Conservation (phyloP, 1,139 yeast species). For the Nakaseomyces uthaithaninus region DNA sequence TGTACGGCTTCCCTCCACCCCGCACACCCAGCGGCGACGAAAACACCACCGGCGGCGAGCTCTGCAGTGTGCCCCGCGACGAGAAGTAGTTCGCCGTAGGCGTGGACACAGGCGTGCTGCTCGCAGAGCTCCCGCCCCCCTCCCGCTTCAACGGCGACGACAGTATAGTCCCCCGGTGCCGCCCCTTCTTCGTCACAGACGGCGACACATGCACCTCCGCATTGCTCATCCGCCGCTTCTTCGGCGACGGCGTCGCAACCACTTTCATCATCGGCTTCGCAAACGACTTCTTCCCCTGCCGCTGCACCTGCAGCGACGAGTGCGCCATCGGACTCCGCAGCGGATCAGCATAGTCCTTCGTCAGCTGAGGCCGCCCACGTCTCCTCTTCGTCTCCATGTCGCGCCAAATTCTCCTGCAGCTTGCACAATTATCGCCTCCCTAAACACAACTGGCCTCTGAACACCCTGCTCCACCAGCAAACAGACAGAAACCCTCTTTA, state of each 20-base stretch:
- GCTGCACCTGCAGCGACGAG: constrained; percentile 30
- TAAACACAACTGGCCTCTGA: too few relatives aligned
- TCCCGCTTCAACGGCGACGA: constrained; percentile 21
- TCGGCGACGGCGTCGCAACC: constrained; percentile 24
- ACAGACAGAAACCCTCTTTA: too few relatives aligned
- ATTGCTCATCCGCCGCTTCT: constrained; percentile 15
- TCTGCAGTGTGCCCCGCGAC: constrained; percentile 16
- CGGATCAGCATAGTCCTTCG: constrained; percentile 31
- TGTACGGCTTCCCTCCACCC: constrained; percentile 20
- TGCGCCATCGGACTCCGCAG: constrained; percentile 33
- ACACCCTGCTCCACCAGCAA: too few relatives aligned
- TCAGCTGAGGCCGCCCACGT: constrained; percentile 32
- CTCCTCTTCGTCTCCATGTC: constrained; percentile 17
- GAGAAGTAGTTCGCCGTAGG: constrained; percentile 16
- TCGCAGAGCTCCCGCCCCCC: background rate
- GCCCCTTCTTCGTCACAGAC: constrained; percentile 19
- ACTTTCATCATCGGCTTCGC: constrained; percentile 32
- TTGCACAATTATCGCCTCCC: background rate
- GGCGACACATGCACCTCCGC: constrained; percentile 8
- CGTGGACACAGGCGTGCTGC: constrained; percentile 15
- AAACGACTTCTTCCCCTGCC: constrained; percentile 23
- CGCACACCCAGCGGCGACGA: constrained; percentile 8
- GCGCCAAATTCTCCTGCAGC: background rate
- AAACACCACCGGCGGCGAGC: constrained; percentile 19
- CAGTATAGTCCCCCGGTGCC: constrained; percentile 26